phyloP scores from a whole-genome alignment of 2,329 filamentous ascomycete genomes.

The Nothomitra cinnamomea region DNA sequence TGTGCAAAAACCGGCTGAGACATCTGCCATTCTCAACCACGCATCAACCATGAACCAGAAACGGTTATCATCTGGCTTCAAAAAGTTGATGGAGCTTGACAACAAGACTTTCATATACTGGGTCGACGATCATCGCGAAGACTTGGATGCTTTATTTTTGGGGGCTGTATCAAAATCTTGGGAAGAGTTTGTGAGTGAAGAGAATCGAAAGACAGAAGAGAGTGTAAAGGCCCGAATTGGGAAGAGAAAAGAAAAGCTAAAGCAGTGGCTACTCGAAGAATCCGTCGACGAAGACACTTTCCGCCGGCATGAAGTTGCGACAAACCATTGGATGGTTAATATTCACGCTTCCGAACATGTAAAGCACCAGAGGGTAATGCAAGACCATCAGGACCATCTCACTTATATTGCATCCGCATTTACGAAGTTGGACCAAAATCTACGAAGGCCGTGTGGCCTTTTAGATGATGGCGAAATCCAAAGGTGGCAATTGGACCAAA shows the following conservation, averaged over 20 bases:
- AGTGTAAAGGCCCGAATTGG: conserved; percentile 50
- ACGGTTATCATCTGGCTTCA: conserved; percentile 58
- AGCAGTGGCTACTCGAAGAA: conserved; percentile 59
- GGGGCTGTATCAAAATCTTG: conserved; percentile 64
- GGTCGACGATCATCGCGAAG: conserved; percentile 66
- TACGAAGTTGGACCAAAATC: conserved; percentile 58
- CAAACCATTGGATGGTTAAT: conserved; percentile 85
- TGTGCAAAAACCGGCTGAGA: conserved; percentile 81
- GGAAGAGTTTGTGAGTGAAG: conserved; percentile 70
- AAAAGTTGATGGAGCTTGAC: conserved; percentile 72
- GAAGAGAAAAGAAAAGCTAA: conserved; percentile 69
- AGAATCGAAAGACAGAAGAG: conserved; percentile 68
- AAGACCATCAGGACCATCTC: conserved; percentile 87
- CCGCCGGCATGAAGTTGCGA: conserved; percentile 69
- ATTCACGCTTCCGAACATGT: conserved; percentile 84
- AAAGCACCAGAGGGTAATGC: conserved; percentile 73
- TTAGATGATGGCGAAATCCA: conserved; percentile 46
- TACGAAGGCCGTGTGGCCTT: conserved; percentile 65
- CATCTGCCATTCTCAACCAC: conserved; percentile 53
- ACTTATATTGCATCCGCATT: conserved; percentile 61
- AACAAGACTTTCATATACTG: conserved; percentile 76
- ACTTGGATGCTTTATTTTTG: conserved; percentile 57
- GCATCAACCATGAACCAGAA: conserved; percentile 54
- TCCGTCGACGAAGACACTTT: conserved; percentile 52
- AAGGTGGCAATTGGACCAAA: conserved; percentile 90